Base-by-base conservation (phyloP, 305 asterid species). In the Solanum chacoense region DNA sequence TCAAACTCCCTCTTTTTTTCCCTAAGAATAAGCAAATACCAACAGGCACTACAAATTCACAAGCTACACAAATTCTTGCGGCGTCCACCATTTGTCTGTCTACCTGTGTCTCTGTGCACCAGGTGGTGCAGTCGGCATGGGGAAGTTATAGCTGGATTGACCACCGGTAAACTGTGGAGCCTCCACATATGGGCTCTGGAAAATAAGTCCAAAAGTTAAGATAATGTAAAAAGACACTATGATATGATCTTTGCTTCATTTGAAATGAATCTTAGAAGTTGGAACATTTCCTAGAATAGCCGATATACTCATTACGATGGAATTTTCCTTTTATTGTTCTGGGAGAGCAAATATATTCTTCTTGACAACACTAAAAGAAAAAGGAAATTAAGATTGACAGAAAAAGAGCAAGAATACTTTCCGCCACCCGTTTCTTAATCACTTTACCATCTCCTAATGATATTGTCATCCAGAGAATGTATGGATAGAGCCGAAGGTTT, bases 171-270 rank as follows among this genome's bases (percentile, higher is more conserved):
- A 91, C 76, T 93, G 97, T 50, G 98, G 98, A 87, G 97, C 93
- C 91, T 96, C 99, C 97, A 97, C 98, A 7, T 97, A 97, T 8
- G 99, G 99, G 92, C 95, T 96, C 99, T 97, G 96, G 12, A 88
- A 89, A 71, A 34, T 42, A 74, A 20, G 87, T 84, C 7, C 8
- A 84, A 31, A 31, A 83, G 87, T 83, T 6, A 69, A 26, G 34
- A 65, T 69, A 63, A 4, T 8, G 20, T 37, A 32, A 20, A 50
- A 36, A 85, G 24, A 29, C 11, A 29, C 11, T 34, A 81, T 32
- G 63, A 83, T 31, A 83, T 83, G 40, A 50, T 29, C 42, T 83
- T 65, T 50, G 40, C 69, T 83, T 45, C 31, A 55, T 18, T 31
- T 50, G 73, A 84, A 37, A 84, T 50, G 74, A 84, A 84, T 55